Base-by-base conservation (phyloP, 768 basidiomycete species). In the Inosperma sp. region DNA sequence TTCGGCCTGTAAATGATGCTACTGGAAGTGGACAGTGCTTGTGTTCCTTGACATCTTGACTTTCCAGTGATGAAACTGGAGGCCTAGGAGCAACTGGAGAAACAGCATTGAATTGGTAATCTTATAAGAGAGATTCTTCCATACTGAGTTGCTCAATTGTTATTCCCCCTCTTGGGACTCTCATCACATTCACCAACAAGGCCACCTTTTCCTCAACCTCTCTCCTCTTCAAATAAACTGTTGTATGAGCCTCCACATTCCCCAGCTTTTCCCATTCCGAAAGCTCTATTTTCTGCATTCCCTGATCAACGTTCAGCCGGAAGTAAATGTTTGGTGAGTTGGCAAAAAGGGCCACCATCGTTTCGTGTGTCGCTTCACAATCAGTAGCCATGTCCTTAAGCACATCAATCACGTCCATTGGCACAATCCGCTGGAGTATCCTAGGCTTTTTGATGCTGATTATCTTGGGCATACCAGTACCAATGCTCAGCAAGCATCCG, bases 1-100 rank as follows among this genome's bases (percentile, higher is more conserved):
- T 16, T 42, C 23, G 41, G 25, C 41, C 41, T 17, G 25, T 42
- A 27, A 42, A 42, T 8, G 41, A 42, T 9, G 6, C 25, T 4
- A 42, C 41, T 3, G 41, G 41, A 27, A 42, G 41, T 12, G 41
- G 41, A 42, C 41, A 42, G 1, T 23, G 40, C 40, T 41, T 41
- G 40, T 26, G 40, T 1, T 14, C n/a, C 23, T 41, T 25, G 8
- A 7, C n/a, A n/a, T n/a, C n/a, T n/a, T n/a, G n/a, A n/a, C 7
- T 43, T 17, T 8, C 13, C 19, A 10, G 13, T 4, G 25, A 43
- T 13, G 13, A 23, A 27, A 29, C 16, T 13, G 26, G n/a, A 43
- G 40, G 40, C 14, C 23, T 19, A 25, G 40, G 40, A 26, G 13
- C 23, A 21, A 41, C 23, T 40, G 13, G n/a, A n/a, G 16, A 1